Conservation (phyloP, 176 grass and related monocot species). For the Guadua angustifolia region DNA sequence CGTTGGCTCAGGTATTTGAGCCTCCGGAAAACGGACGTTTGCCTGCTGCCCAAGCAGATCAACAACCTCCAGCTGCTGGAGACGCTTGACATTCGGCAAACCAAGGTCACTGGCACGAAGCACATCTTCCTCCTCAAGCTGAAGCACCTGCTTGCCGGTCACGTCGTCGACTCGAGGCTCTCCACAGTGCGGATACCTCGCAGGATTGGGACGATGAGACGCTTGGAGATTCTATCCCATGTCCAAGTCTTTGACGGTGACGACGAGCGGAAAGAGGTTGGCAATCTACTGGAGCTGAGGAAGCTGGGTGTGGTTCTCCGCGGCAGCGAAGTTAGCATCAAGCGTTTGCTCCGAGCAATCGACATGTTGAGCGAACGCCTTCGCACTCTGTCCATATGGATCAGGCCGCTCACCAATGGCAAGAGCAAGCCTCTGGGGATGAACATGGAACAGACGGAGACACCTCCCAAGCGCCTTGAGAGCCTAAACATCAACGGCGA, state of each 20-base stretch:
- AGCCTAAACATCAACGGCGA: background rate
- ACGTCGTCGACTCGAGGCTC: background rate
- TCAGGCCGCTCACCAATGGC: background rate
- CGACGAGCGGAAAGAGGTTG: background rate
- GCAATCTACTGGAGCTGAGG: background rate
- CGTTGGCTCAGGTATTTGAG: too few species aligned
- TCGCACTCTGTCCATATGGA: background rate
- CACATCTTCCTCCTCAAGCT: too few species aligned
- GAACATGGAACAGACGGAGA: too few species aligned
- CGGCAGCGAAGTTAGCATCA: background rate
- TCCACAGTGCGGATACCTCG: background rate
- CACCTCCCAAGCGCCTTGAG: constrained; percentile 12
- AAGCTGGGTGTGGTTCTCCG: background rate
- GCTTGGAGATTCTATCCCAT: constrained; percentile 4
- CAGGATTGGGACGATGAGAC: background rate
- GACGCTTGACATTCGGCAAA: too few species aligned
- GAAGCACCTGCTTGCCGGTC: too few species aligned
- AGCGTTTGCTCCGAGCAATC: background rate
- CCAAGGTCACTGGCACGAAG: too few species aligned
- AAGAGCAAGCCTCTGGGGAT: background rate
- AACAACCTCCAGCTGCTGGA: too few species aligned
- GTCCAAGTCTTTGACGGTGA: background rate
- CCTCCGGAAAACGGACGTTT: too few species aligned
- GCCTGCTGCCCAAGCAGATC: too few species aligned
- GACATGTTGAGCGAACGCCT: background rate